These are phyloP conservation scores for Hypoxylon sp. DNA, from an alignment of 2,329 filamentous ascomycete genomes.

Conservation along the genomic window DNA sequence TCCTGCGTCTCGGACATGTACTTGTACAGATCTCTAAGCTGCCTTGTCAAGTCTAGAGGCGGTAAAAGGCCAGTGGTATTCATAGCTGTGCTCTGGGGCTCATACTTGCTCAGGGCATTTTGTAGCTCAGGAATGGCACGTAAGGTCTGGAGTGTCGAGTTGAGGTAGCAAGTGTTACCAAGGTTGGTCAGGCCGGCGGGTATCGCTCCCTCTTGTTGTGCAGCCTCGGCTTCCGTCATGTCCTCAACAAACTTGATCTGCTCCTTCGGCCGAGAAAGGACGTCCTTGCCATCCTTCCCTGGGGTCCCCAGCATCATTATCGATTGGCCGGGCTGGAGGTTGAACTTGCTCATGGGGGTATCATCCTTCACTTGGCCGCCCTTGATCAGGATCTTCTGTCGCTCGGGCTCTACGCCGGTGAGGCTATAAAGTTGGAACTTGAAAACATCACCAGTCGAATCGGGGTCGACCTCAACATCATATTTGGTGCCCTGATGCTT, in stretches of 20 bases:
- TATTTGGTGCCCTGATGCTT: slow-evolving; percentile 97
- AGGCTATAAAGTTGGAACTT: slow-evolving; percentile 96
- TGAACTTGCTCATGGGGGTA: slow-evolving; percentile 83
- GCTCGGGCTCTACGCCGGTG: slow-evolving; percentile 94
- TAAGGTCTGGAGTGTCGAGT: slow-evolving; percentile 94
- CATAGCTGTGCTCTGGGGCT: slow-evolving; percentile 45
- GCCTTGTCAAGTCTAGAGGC: slow-evolving; percentile 78
- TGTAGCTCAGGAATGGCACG: slow-evolving; percentile 92
- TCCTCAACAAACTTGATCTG: slow-evolving; percentile 92
- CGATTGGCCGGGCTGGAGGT: slow-evolving; percentile 84
- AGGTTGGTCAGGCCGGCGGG: slow-evolving; percentile 91
- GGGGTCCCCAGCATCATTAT: slow-evolving; percentile 99
- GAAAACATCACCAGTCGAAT: slow-evolving; percentile 88
- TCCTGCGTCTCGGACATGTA: slow-evolving; percentile 91
- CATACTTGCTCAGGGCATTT: slow-evolving; percentile 75
- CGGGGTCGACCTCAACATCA: slow-evolving; percentile 89
- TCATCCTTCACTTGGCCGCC: slow-evolving; percentile 97
- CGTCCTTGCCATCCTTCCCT: slow-evolving; percentile 69
- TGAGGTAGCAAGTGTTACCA: slow-evolving; percentile 98
- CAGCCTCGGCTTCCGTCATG: slow-evolving; percentile 94
- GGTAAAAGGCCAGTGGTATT: slow-evolving; percentile 54
- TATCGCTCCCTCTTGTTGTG: slow-evolving; percentile 83
- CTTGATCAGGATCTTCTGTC: slow-evolving; percentile 96
- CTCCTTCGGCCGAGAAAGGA: slow-evolving; percentile 79
- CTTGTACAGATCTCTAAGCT: slow-evolving; percentile 86